phyloP scores from a whole-genome alignment of 441 rosid species.

The Euphorbia schlechtendalii region DNA sequence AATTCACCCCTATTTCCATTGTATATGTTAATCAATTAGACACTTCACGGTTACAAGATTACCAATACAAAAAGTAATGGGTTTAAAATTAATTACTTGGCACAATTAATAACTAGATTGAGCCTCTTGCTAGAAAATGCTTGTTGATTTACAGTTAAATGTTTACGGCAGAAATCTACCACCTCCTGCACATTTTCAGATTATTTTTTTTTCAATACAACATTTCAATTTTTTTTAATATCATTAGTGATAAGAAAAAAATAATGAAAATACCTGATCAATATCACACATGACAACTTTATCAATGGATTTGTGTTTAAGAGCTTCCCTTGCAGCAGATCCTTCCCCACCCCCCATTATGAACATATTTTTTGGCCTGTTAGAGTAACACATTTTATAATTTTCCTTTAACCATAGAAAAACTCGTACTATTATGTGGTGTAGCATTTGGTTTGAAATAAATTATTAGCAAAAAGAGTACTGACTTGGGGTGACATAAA shows the following conservation, averaged over 20 bases:
- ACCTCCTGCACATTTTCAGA: conserved; percentile 50
- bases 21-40: background rate
- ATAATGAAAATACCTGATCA: conserved; percentile 87
- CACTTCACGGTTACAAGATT: too few species aligned
- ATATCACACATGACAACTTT: conserved; percentile 94
- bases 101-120: conserved; percentile 65
- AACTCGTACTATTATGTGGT: too few species aligned
- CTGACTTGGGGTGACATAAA: conserved; percentile 63
- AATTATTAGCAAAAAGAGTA: background rate
- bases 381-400: too few species aligned
- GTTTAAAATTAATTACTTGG: conserved; percentile 61
- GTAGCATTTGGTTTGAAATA: background rate
- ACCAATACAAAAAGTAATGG: too few species aligned
- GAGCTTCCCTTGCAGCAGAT: conserved; percentile 86
- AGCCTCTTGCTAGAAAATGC: conserved; percentile 73
- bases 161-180: conserved; percentile 66
- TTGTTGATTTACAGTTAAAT: conserved; percentile 57
- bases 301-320: conserved; percentile 59
- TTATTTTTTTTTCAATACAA: too few species aligned
- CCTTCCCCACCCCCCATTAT: conserved; percentile 99
- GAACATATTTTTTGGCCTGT: conserved; percentile 64
- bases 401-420: too few species aligned
- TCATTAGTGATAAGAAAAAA: too few species aligned
- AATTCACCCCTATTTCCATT: conserved; percentile 72
- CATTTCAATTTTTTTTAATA: too few species aligned